Percentiles rank a stretch among this genome's conserved stretches.
Conservation (phyloP, 108 stramenopile genomes). For the Cyclotella baltica region DNA sequence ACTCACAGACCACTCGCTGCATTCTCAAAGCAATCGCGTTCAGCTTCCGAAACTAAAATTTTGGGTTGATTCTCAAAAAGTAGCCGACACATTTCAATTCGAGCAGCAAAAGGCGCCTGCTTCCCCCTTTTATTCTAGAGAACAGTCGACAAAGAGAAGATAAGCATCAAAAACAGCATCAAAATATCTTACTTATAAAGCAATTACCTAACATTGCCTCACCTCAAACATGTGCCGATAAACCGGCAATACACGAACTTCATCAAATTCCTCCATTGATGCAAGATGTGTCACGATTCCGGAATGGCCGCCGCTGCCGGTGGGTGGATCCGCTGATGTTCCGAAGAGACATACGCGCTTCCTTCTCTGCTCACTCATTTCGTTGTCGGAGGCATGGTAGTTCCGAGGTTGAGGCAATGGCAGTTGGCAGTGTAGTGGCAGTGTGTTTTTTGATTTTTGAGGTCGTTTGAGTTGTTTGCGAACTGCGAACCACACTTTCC, state of each 20-base stretch:
- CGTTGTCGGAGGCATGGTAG: not conserved
- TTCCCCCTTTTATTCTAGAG: slow-evolving; percentile 75
- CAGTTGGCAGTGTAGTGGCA: no score
- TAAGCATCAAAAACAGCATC: no score
- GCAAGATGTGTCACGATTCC: slow-evolving; percentile 69
- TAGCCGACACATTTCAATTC: slow-evolving; percentile 78
- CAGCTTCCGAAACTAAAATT: slow-evolving; percentile 73
- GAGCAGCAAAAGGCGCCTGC: slow-evolving; percentile 66
- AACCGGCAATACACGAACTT: slow-evolving; percentile 83
- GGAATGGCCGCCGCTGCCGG: slow-evolving; percentile 77
- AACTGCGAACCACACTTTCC: no score
- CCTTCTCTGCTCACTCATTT: not conserved
- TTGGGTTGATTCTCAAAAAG: slow-evolving; percentile 62
- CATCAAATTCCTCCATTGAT: slow-evolving; percentile 60
- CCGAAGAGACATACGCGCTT: slow-evolving; percentile 82
- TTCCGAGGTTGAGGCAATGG: not conserved
- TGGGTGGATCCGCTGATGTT: slow-evolving; percentile 88
- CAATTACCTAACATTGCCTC: slow-evolving; percentile 14
- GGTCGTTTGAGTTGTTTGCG: no score
- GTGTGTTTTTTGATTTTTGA: no score
- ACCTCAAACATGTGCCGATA: slow-evolving; percentile 79
- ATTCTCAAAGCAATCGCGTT: slow-evolving; percentile 65
- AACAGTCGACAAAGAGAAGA: no score
- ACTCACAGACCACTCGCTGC: slow-evolving; percentile 52
- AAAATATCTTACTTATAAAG: no score